Evolutionary conservation across 768 basidiomycete genomes (phyloP).

Genomic region (Lyophyllum shimeji): DNA sequence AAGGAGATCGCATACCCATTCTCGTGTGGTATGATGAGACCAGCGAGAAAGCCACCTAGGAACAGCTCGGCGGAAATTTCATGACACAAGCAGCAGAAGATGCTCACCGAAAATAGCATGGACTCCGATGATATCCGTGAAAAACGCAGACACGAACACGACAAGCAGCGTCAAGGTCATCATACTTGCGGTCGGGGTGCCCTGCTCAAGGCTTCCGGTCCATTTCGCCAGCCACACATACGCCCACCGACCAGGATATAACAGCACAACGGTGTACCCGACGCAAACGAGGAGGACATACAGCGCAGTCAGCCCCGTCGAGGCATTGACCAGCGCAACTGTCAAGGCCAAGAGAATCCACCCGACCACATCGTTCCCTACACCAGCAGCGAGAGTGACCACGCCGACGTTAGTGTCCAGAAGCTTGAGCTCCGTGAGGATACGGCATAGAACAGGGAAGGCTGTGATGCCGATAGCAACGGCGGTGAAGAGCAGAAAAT

Average conservation of each 20-base stretch:
- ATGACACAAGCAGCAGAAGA: not conserved
- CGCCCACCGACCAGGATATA: constrained; percentile 62
- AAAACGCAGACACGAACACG: constrained; percentile 74
- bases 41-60: constrained; percentile 78
- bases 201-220: constrained; percentile 72
- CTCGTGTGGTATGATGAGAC: constrained; percentile 79
- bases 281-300: constrained; percentile 72
- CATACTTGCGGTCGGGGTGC: constrained; percentile 69
- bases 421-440: constrained; percentile 79
- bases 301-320: constrained; percentile 70
- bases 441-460: constrained; percentile 82
- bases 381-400: constrained; percentile 79
- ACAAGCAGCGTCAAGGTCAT: constrained; percentile 80
- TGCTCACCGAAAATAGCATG: constrained; percentile 62
- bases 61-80: constrained; percentile 2
- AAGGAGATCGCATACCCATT: constrained; percentile 79
- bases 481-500: constrained; percentile 84
- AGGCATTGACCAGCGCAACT: constrained; percentile 82
- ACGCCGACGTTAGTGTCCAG: constrained; percentile 85
- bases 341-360: constrained; percentile 85
- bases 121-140: constrained; percentile 84
- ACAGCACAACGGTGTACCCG: constrained; percentile 66
- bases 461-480: constrained; percentile 83
- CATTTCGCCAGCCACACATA: constrained; percentile 66
- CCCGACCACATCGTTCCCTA: constrained; percentile 75